Base-by-base conservation (phyloP, 768 basidiomycete genomes). In the Daedaleopsis sinensis region DNA sequence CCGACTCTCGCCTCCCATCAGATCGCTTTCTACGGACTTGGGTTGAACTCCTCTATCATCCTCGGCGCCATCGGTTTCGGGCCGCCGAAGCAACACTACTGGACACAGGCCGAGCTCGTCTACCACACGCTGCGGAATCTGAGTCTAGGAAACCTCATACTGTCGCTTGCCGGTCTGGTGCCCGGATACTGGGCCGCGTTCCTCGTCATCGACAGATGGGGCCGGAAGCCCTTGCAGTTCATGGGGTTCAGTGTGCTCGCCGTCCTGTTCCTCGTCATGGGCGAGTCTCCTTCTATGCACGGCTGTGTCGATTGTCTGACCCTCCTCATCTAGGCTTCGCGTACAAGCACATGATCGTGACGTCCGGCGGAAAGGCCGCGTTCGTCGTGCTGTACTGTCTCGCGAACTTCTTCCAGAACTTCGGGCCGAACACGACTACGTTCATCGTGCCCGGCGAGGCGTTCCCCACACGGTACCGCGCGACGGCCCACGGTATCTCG, bases 1-100 rank as follows among this genome's bases (percentile, higher is more conserved):
- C 36, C 8, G 3, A 6, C 43, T 18, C n/a, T 24, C 13, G 24
- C 42, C 8, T 55, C 52, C 15, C 12, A 24, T 5, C 52, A 73
- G 72, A 71, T 80, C 50, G 79, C 80, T 13, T 82, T 82, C 72
- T 81, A 81, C 70, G 80, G 80, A 61, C 75, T 82, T 36, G 80
- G 81, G 55, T 71, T 82, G 37, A 82, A 82, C 73, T 76, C 77
- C 5, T 74, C 77, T 38, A 75, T 73, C 67, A 67, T 82, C 71
- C 69, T 81, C 71, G n/a, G 62, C 37, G 66, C 72, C 59, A 70
- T 75, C 42, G 66, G 68, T 39, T 74, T 72, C 54, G 68, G 67
- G 12, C 49, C 61, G 2, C 58, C 44, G 11, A 27, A 19, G 39
- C 63, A 61, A 38, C 43, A 8, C 10, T 21, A 54, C 15, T 55